Evolutionary conservation across 176 grass and related monocot species (phyloP).

Genomic region (Leersia perrieri): DNA sequence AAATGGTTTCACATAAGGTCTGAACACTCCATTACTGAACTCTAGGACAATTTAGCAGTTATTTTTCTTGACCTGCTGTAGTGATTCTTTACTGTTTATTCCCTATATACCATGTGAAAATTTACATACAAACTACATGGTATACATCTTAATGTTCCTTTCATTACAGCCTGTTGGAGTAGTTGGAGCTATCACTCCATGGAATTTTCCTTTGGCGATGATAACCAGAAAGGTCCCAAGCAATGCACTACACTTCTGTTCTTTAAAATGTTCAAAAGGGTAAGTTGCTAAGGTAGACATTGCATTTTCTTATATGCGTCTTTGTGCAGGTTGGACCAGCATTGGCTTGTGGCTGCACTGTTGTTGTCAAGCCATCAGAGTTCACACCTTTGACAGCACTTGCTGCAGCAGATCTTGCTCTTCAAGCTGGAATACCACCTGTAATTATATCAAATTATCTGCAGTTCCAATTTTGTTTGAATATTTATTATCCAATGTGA

Average conservation of each 20-base stretch:
- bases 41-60: constrained; percentile 3
- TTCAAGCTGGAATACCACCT: constrained; percentile 95
- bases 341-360: constrained; percentile 90
- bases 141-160: constrained; percentile 13
- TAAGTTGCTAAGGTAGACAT: constrained; percentile 1
- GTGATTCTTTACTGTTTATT: neutral
- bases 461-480: constrained; percentile 10
- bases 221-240: constrained; percentile 87
- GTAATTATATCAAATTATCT: constrained; percentile 51
- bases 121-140: constrained; percentile 7
- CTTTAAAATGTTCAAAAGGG: neutral
- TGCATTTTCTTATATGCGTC: constrained; percentile 21
- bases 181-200: constrained; percentile 96
- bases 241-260: constrained; percentile 4
- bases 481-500: neutral
- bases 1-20: neutral
- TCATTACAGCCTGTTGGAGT: constrained; percentile 89
- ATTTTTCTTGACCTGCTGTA: constrained; percentile 26
- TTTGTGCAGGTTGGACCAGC: constrained; percentile 81
- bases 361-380: constrained; percentile 95
- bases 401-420: constrained; percentile 95
- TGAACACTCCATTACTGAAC: neutral
- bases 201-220: constrained; percentile 99
- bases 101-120: neutral
- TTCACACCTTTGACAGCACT: constrained; percentile 95